Base-by-base conservation (phyloP, 345 rosid species). In the Viola odorata region DNA sequence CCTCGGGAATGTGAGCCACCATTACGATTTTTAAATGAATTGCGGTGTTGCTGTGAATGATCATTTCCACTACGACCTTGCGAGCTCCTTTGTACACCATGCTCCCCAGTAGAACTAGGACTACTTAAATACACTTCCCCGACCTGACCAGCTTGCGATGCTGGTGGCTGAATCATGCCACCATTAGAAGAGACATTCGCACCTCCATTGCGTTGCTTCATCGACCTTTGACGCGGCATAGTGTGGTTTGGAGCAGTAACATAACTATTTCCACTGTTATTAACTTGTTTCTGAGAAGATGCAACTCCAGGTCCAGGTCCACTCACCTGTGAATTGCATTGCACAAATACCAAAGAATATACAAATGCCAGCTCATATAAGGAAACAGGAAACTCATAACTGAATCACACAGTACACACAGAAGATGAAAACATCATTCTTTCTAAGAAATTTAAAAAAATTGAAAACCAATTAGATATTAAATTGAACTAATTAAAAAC, bases 1-100 rank as follows among this genome's bases (percentile, higher is more conserved):
- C 78, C 83, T 41, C 84, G 80, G 5, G 75, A 54, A 76, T 82
- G 81, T 7, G 67, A 67, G 12, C 81, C 80, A 23, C 79, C 63
- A 68, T 83, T 83, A 37, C 84, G 96, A 69, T 66, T 80, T 73
- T 88, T 81, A 61, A 75, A 78, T 4, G 94, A 80, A 73, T 73
- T 87, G 45, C 88, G 91, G 8, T 61, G 88, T 54, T 86, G 82
- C 36, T 36, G 66, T 49, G 66, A 77, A 60, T 85, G 88, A 63
- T 86, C 95, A 53, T 60, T 68, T 73, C 74, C 73, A 67, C 74
- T 58, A 55, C 88, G 86, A 61, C 72, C 23, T 45, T 81, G 89
- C 6, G 85, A 75, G 61, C 75, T 77, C 77, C 79, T 82, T 52
- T 83, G 91, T 42, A 36, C 32, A 23, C 32, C 44, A 53, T 79